Conservation (phyloP, 768 basidiomycete genomes). For the Termitomyces sp. region DNA sequence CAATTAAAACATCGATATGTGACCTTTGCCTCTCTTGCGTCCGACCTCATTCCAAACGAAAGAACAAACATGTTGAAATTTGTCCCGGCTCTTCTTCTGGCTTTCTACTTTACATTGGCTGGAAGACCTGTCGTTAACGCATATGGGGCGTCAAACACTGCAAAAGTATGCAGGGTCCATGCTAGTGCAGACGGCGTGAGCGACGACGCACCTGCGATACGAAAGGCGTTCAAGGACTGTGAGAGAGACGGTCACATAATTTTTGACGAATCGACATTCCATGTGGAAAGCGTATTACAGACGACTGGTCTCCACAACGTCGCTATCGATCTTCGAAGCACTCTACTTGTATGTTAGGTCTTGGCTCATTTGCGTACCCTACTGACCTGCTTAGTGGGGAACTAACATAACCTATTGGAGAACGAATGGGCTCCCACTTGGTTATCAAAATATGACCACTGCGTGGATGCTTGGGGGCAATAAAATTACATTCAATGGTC, state of each 20-base stretch:
- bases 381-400: constrained; percentile 19
- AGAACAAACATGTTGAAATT: background rate
- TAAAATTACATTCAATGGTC: constrained; percentile 21
- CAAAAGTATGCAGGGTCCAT: constrained; percentile 14
- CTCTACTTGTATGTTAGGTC: constrained; percentile 23
- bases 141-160: background rate
- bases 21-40: background rate
- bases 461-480: constrained; percentile 32
- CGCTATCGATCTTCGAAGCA: constrained; percentile 27
- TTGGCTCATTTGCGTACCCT: background rate
- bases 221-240: constrained; percentile 14
- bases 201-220: constrained; percentile 20
- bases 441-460: constrained; percentile 30
- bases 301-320: constrained; percentile 28
- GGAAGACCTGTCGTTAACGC: background rate
- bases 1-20: background rate
- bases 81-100: background rate
- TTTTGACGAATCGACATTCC: constrained; percentile 27
- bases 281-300: constrained; percentile 25
- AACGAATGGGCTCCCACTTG: constrained; percentile 24
- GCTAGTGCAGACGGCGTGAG: constrained; percentile 15
- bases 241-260: constrained; percentile 16
- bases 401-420: constrained; percentile 34
- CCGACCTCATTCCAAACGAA: background rate
- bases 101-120: background rate